Evolutionary conservation across 495 filamentous ascomycete species (phyloP), one percentile per base, ranked within the genome.

Genomic region (Letharia columbiana): DNA sequence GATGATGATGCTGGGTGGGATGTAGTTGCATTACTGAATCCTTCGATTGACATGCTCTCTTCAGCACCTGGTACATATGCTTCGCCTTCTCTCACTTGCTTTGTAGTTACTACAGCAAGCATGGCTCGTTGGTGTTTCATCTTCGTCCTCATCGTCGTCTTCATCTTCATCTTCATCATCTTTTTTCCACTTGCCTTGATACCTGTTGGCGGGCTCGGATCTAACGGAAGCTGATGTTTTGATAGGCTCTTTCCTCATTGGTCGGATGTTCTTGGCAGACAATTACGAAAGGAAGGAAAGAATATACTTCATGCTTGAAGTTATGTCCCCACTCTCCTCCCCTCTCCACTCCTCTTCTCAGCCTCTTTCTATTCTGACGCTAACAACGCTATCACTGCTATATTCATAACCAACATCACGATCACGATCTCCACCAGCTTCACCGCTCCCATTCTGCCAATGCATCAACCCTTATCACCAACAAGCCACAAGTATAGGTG

Each of bases 381-480:
- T 10, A 28, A 56, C 52, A 56, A 56, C 28, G 52, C n/a, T 3
- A 52, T 52, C 12, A 17, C 8, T 35, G 8, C 0, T 2, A 33
- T 33, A 18, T 7, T 13, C 12, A 1, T 35, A 39, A 39, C 8
- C 37, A 8, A 4, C 37, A 39, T 8, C 37, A 56, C 17, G 1
- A 7, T 54, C 50, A 54, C 0, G 50, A 33, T 31, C 50, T 56
- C 52, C 52, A 56, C 52, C 52, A 35, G 31, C 31, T 13, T 56
- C 31, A 18, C 52, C 52, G 28, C 52, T 56, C 18, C 10, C 31
- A 17, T 33, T 56, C 52, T 56, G 52, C 52, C 52, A 54, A 54
- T 31, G 37, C 59, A 45, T 61, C 59, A n/a, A 61, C 45, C 18
- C 2, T 31, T 45, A 64, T 35, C 50, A 40, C 31, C 62, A 15